Conservation (phyloP, 2,329 filamentous ascomycete species). For the Thelonectria blattea region DNA sequence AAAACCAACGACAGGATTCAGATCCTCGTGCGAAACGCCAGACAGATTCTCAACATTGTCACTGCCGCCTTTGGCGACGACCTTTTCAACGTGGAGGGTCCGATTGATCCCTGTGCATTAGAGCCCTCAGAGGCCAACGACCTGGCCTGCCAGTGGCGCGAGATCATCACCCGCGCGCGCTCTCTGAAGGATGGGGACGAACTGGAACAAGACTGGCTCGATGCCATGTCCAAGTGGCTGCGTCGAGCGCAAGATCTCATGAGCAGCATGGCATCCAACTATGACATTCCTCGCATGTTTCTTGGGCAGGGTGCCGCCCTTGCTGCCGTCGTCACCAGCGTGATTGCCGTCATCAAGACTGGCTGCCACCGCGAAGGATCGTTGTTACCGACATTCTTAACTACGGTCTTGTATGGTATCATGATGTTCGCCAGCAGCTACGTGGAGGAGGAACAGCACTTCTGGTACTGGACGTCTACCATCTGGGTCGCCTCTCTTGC, state of each 20-base stretch:
- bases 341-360: slow-evolving; percentile 18
- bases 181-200: slow-evolving; percentile 31
- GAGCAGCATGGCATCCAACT: slow-evolving; percentile 91
- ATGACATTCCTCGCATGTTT: slow-evolving; percentile 71
- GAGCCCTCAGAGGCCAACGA: slow-evolving; percentile 53
- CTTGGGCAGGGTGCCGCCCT: slow-evolving; percentile 51
- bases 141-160: slow-evolving; percentile 73
- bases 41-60: slow-evolving; percentile 80
- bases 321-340: slow-evolving; percentile 37
- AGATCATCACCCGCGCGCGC: slow-evolving; percentile 37
- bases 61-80: slow-evolving; percentile 70
- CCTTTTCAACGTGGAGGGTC: slow-evolving; percentile 46
- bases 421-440: slow-evolving; percentile 99
- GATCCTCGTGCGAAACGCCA: slow-evolving; percentile 78
- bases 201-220: slow-evolving; percentile 49
- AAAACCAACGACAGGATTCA: slow-evolving; percentile 61
- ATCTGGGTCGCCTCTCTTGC: slow-evolving; percentile 68
- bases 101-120: slow-evolving; percentile 46
- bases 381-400: slow-evolving; percentile 53
- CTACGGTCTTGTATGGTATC: slow-evolving; percentile 69
- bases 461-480: slow-evolving; percentile 92
- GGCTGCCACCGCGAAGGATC: slow-evolving; percentile 18
- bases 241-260: slow-evolving; percentile 77
- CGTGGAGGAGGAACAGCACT: slow-evolving; percentile 97
- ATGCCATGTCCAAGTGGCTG: slow-evolving; percentile 65